Base-by-base conservation (phyloP, 371 early-diverging fungal genomes). In the Parasitella parasitica region DNA sequence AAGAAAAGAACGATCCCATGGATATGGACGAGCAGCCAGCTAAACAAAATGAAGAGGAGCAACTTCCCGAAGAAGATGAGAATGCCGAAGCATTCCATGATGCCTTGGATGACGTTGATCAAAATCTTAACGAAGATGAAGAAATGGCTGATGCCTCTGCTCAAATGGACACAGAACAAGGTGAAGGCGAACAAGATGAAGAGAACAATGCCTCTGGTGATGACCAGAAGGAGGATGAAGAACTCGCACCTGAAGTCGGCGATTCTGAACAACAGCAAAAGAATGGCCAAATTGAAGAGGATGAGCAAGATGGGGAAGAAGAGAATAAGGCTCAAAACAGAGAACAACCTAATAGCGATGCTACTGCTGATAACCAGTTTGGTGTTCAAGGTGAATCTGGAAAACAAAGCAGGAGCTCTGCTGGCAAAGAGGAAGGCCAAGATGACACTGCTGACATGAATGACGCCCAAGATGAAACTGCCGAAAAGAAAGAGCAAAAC, bases 361-460 rank as follows among this genome's bases (percentile, higher is more conserved):
- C 78, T 6, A 69, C 73, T 27, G 84, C 84, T 35, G 82, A 81
- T 52, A 77, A 83, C 59, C 86, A 88, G 57, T 86, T 88, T 76
- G 90, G 89, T 46, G 85, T 89, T 1, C 85, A 89, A 63, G 87
- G 88, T 15, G 82, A 85, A 54, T 71, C 84, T 26, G 89, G 86
- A 41, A 81, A 83, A 49, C 78, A 82, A 15, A 83, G 80, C 54
- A 68, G 76, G 55, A 79, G 80, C 35, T 73, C 78, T 37, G 69
- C 73, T 48, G 83, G 83, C 28, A 77, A 82, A 62, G 69, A 82
- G 16, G 82, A 84, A 58, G 81, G 72, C 12, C 70, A 75, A 35
- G 64, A 77, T 28, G 82, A 81, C 34, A 58, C 64, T 8, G 77
- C 74, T 20, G 52, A 74, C 15, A 65, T 66, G 28, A 76, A 77